Evolutionary conservation across 2,329 filamentous ascomycete genomes (phyloP).

Genomic region (Xylaria sp.): DNA sequence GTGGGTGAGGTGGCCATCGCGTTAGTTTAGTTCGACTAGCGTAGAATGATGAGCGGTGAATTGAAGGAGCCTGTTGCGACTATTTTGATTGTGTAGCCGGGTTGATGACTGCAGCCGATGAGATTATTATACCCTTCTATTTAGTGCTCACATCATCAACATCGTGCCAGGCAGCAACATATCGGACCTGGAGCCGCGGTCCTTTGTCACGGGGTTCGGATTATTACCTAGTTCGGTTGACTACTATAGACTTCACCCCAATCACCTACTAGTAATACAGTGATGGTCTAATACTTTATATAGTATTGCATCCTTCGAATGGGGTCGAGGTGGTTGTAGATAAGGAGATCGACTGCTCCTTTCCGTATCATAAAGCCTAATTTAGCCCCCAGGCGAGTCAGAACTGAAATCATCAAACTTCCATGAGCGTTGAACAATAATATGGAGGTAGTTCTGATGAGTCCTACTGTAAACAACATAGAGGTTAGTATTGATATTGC

Average conservation of each 20-base stretch:
- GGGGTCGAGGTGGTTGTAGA: too few species aligned
- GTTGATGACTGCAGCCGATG: too few species aligned
- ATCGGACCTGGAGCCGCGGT: background rate
- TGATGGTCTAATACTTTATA: background rate
- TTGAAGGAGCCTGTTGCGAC: background rate
- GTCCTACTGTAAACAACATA: too few species aligned
- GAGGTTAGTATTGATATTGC: too few species aligned
- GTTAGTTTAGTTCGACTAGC: background rate
- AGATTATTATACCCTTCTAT: background rate
- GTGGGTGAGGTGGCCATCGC: conserved; percentile 10
- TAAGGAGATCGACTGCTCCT: too few species aligned
- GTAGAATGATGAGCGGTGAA: background rate
- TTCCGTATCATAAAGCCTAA: too few species aligned
- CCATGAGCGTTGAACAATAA: too few species aligned
- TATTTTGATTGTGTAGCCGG: background rate
- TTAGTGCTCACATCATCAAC: background rate
- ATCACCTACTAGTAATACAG: background rate
- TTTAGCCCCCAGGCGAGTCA: too few species aligned
- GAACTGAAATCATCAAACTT: too few species aligned
- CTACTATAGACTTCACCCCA: background rate
- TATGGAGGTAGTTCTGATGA: too few species aligned
- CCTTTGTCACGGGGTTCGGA: conserved; percentile 7
- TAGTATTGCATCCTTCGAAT: too few species aligned
- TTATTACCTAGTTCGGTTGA: conserved; percentile 3
- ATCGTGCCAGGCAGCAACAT: conserved; percentile 9